Percentiles rank a stretch among this genome's conserved stretches.
Evolutionary conservation across 2,329 filamentous ascomycete species (phyloP).

Genomic region (Epichloe elymi): DNA sequence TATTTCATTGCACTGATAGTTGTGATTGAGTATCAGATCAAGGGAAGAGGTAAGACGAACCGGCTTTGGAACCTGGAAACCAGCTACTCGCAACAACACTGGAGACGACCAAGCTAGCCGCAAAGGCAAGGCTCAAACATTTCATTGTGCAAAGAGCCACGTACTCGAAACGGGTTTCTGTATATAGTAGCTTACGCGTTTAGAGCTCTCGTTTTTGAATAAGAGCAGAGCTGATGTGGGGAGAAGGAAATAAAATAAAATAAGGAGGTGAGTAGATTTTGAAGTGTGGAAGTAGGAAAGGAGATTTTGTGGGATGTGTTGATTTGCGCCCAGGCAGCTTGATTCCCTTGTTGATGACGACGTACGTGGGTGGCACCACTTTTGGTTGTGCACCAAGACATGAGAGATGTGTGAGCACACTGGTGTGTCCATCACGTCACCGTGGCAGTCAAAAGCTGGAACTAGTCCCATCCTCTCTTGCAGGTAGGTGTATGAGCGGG

Average conservation of each 20-base stretch:
- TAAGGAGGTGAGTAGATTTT: neutral
- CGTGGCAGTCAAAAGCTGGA: neutral
- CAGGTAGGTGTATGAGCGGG: neutral
- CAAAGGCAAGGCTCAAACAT: conserved; percentile 56
- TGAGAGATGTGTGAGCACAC: neutral
- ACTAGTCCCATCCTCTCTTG: neutral
- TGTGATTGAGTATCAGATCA: neutral
- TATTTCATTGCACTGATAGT: neutral
- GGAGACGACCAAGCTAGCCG: conserved; percentile 60
- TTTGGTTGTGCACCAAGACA: neutral
- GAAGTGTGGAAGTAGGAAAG: neutral
- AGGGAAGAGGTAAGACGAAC: conserved; percentile 36
- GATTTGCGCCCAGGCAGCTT: neutral
- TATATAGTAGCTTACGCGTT: neutral
- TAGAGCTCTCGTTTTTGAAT: neutral
- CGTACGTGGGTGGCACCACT: neutral
- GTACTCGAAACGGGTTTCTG: neutral
- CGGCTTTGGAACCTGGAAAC: conserved; percentile 63
- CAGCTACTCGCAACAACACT: conserved; percentile 62
- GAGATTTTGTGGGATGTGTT: neutral
- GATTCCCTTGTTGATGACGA: conserved; percentile 1
- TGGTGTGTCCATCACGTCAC: conserved; percentile 10
- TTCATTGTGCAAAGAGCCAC: conserved; percentile 48
- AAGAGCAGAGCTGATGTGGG: neutral
- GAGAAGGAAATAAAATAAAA: neutral